These are phyloP conservation scores for Corylus americana DNA, from an alignment of 306 rosid genomes.

Conservation along the genomic window DNA sequence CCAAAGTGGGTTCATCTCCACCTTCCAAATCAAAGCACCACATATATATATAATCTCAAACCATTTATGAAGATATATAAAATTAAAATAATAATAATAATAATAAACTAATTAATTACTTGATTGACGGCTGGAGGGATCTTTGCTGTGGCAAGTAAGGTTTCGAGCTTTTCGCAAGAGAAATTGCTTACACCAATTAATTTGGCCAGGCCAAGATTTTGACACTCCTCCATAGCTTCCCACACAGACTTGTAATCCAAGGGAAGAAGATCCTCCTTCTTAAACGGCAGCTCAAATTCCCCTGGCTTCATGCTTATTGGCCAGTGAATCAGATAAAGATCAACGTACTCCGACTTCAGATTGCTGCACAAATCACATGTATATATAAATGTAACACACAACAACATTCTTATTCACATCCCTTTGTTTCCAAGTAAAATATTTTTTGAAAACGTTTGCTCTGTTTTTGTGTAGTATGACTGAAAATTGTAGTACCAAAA, in stretches of 20 bases:
- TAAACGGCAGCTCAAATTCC: constrained; percentile 38
- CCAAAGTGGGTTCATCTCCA: constrained; percentile 10
- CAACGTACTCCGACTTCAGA: constrained; percentile 43
- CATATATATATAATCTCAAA: too few species aligned
- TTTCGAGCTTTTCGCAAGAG: constrained; percentile 45
- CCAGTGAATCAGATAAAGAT: constrained; percentile 44
- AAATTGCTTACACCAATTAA: constrained; percentile 63
- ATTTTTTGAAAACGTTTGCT: too few species aligned
- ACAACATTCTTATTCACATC: not conserved
- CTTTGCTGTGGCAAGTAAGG: constrained; percentile 33
- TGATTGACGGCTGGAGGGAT: constrained; percentile 42
- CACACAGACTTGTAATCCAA: constrained; percentile 45
- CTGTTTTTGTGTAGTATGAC: not conserved
- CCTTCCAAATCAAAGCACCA: not conserved
- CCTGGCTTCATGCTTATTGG: constrained; percentile 43
- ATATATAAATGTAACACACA: too few species aligned
- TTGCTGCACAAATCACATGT: constrained; percentile 14
- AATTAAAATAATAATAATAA: not conserved
- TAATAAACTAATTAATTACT: constrained; percentile 1
- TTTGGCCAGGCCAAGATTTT: constrained; percentile 44
- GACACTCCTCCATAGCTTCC: constrained; percentile 42
- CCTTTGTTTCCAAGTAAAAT: too few species aligned
- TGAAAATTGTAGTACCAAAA: too few species aligned
- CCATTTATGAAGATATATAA: not conserved
- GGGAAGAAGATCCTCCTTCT: constrained; percentile 36